Evolutionary conservation across 2,329 filamentous ascomycete genomes (phyloP).

Genomic region (Penicillium decumbens): DNA sequence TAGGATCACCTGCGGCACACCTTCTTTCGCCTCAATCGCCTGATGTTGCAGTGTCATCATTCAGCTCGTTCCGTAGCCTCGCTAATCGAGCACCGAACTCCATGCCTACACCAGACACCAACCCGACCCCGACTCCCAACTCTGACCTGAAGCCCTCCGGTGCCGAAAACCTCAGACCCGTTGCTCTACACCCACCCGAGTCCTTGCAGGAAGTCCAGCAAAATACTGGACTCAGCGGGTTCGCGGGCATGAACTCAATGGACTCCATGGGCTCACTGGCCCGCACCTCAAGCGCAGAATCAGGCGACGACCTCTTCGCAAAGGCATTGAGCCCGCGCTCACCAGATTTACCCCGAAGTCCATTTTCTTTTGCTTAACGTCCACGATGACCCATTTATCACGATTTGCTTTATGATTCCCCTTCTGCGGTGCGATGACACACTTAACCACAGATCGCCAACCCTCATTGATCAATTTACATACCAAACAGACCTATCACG

Average conservation of each 20-base stretch:
- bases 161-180: constrained; percentile 24
- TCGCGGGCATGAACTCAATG: constrained; percentile 16
- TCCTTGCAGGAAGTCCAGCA: constrained; percentile 37
- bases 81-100: constrained; percentile 10
- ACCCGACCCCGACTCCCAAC: constrained; percentile 25
- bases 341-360: constrained; percentile 78
- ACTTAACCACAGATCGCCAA: neutral
- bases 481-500: neutral
- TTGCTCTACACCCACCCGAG: constrained; percentile 39
- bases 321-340: constrained; percentile 80
- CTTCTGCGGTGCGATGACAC: constrained; percentile 14
- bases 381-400: constrained; percentile 5
- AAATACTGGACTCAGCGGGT: constrained; percentile 16
- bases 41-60: constrained; percentile 60
- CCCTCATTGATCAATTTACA: neutral
- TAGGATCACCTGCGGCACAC: constrained; percentile 30
- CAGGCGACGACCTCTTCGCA: constrained; percentile 79
- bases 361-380: constrained; percentile 59
- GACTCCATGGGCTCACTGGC: constrained; percentile 31
- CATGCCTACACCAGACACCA: constrained; percentile 20
- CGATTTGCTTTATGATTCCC: constrained; percentile 26
- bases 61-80: constrained; percentile 55
- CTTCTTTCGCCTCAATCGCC: constrained; percentile 60
- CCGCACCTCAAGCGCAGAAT: constrained; percentile 44
- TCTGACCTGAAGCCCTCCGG: constrained; percentile 7